Base-by-base conservation (phyloP, 352 stramenopile species). In the Phytophthora multivora region DNA sequence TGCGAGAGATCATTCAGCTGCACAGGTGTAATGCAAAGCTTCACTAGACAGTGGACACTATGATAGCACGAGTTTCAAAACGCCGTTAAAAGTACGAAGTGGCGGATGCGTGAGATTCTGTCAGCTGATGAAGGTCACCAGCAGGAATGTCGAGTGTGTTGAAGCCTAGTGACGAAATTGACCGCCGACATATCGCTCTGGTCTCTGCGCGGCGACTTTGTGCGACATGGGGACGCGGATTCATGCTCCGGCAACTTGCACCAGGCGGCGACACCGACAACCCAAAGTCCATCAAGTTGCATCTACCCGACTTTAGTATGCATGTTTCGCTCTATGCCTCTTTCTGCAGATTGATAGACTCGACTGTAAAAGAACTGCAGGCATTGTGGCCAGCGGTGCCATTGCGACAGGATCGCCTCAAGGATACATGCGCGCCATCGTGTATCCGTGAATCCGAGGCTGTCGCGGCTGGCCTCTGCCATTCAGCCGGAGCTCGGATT, bases 381-480 rank as follows among this genome's bases (percentile, higher is more conserved):
- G 13, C 9, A n/a, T 49, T 49, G 42, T 52, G 45, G n/a, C 18
- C 51, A 60, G 30, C 19, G 11, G 19, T n/a, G 6, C 38, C 38
- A 28, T 39, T 55, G 33, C 40, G 35, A 63, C 59, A 63, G 52
- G 28, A 54, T 69, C 31, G 31, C 38, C 51, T 65, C 55, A 70
- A 61, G 62, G 62, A 61, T 70, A 66, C 62, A 60, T 50, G 53
- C 18, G 35, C 30, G n/a, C 26, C 26, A 43, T 47, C 26, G 5
- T 65, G 61, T 51, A 69, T 65, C 61, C 48, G 45, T 63, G 55
- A 56, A 63, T 50, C 55, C 60, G 41, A 55, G 60, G 21, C 60
- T 64, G 35, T 66, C 59, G 33, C 45, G 31, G 33, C 53, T 61
- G 33, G 36, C 45, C 16, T 30, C 23, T 48, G n/a, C 35, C 12